phyloP scores from a whole-genome alignment of 768 basidiomycete genomes.

The Mycena polygramma region DNA sequence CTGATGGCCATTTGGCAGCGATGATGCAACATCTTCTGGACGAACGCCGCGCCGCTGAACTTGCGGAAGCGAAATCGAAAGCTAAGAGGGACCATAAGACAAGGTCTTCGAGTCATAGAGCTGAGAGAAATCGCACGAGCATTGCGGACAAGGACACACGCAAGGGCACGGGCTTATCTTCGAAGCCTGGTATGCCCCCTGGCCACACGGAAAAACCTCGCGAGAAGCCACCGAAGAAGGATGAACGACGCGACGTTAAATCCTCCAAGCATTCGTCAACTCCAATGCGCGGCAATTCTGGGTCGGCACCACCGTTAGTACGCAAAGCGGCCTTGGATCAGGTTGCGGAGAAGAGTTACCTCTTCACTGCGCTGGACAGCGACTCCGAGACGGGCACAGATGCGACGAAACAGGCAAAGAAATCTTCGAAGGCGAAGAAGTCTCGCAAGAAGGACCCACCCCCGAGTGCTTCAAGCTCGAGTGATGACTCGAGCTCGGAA shows the following conservation, averaged over 20 bases:
- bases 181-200: too few relatives aligned
- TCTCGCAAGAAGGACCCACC: slow-evolving; percentile 10
- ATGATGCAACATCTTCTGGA: background rate
- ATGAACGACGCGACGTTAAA: too few relatives aligned
- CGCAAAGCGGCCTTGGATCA: background rate
- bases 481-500: slow-evolving; percentile 4
- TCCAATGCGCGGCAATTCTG: too few relatives aligned
- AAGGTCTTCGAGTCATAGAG: background rate
- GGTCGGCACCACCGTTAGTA: background rate
- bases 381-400: background rate
- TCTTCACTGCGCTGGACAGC: background rate
- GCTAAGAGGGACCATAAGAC: background rate
- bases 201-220: too few relatives aligned
- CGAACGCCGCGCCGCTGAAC: background rate
- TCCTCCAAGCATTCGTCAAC: too few relatives aligned
- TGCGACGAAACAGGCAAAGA: background rate
- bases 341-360: slow-evolving; percentile 3
- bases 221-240: too few relatives aligned
- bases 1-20: background rate
- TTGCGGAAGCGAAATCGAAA: background rate
- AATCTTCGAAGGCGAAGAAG: too few relatives aligned
- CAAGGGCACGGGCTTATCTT: too few relatives aligned
- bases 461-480: too few relatives aligned
- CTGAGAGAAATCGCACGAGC: background rate
- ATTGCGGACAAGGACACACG: background rate